phyloP scores from a whole-genome alignment of 116 monocot genomes.

The Iris pallida region DNA sequence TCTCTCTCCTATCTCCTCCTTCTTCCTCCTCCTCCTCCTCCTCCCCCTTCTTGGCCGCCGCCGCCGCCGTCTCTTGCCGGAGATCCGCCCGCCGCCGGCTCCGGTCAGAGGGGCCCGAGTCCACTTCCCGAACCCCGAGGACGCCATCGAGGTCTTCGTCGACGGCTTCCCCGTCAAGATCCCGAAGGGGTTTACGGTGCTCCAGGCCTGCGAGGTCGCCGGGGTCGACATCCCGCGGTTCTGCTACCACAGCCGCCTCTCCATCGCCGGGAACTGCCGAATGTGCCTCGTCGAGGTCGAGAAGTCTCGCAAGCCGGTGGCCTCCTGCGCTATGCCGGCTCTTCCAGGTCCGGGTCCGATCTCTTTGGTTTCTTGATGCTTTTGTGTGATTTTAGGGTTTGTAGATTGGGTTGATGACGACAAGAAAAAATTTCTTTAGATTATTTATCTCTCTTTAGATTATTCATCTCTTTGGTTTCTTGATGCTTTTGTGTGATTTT shows the following conservation, averaged over 20 bases:
- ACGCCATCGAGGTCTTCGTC: conserved; percentile 91
- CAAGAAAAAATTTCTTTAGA: too few relatives aligned
- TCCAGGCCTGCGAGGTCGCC: conserved; percentile 91
- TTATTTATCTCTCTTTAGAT: too few relatives aligned
- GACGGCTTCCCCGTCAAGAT: conserved; percentile 85
- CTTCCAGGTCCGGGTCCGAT: conserved; percentile 47
- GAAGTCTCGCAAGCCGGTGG: conserved; percentile 98
- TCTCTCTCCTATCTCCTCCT: too few relatives aligned
- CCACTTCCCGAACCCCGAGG: conserved; percentile 58
- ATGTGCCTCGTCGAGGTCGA: conserved; percentile 99
- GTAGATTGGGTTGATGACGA: neutral
- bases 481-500: too few relatives aligned
- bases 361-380: neutral
- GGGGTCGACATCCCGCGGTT: conserved; percentile 93
- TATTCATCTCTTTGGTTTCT: too few relatives aligned
- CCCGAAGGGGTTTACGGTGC: conserved; percentile 92
- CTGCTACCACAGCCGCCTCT: conserved; percentile 85
- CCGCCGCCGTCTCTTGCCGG: conserved; percentile 33
- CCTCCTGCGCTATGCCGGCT: conserved; percentile 98
- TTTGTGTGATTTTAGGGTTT: neutral
- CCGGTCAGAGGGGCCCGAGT: conserved; percentile 83
- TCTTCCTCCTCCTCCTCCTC: too few relatives aligned
- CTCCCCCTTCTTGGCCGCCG: conserved; percentile 37
- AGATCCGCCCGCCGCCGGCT: conserved; percentile 30
- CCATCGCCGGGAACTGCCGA: conserved; percentile 92